Evolutionary conservation across 176 grass and related monocot species (phyloP).

Genomic region (Oryza meridionalis): DNA sequence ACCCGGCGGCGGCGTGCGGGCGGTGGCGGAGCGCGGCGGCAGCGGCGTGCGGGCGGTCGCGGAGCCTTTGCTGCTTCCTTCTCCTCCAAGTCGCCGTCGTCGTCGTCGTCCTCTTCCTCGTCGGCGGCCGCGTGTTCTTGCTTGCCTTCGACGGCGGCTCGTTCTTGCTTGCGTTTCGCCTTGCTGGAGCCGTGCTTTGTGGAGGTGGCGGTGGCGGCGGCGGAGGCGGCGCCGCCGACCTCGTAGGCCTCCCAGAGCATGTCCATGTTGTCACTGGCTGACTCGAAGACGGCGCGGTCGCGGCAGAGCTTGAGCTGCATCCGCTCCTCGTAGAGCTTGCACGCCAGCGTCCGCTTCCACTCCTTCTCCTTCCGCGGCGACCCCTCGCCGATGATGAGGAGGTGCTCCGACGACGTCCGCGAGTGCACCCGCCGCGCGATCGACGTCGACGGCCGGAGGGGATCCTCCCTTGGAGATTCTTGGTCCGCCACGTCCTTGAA

Average conservation of each 20-base stretch:
- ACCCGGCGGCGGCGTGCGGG: too few relatives aligned
- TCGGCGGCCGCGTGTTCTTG: not conserved
- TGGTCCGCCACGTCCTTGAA: not conserved
- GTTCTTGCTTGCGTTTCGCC: conserved; percentile 37
- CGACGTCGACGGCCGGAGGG: conserved; percentile 45
- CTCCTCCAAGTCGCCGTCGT: conserved; percentile 38
- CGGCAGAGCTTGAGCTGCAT: conserved; percentile 68
- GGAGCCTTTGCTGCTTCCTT: too few relatives aligned
- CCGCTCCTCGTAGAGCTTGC: conserved; percentile 91
- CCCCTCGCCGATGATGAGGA: conserved; percentile 55
- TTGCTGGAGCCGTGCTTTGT: conserved; percentile 36
- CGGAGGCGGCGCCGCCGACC: conserved; percentile 27
- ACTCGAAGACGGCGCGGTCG: conserved; percentile 55
- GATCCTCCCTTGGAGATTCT: conserved; percentile 40
- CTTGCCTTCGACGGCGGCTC: not conserved
- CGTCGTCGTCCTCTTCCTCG: conserved; percentile 17
- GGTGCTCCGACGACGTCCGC: conserved; percentile 43
- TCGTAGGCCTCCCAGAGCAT: conserved; percentile 97
- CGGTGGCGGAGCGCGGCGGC: too few relatives aligned
- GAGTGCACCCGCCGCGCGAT: conserved; percentile 50
- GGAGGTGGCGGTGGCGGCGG: not conserved
- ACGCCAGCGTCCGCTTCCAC: conserved; percentile 93
- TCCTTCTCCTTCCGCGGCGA: conserved; percentile 67
- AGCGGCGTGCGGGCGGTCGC: too few relatives aligned
- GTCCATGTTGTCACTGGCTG: conserved; percentile 80